Base-by-base conservation (phyloP, 2,329 filamentous ascomycete genomes). In the Colletotrichum agaves region DNA sequence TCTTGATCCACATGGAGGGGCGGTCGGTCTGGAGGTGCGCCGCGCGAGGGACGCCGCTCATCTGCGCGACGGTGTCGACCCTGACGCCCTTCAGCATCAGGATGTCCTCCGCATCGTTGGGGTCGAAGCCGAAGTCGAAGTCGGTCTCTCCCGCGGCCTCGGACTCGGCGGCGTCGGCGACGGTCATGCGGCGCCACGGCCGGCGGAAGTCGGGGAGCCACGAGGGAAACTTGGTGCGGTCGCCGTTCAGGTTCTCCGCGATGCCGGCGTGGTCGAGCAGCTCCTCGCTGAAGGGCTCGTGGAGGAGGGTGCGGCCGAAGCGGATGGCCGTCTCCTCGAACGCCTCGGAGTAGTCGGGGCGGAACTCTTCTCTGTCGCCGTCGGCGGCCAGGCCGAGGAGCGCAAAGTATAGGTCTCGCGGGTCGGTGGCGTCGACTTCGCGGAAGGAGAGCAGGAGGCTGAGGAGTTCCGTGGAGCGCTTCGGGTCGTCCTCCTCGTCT, bases 391-490 rank as follows among this genome's bases (percentile, higher is more conserved):
- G 41, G 46, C 56, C 63, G 21, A 70, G 67, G 23, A 70, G 58
- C 12, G 63, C 63, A 10, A 63, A 70, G 52, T 67, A 66, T 8
- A 62, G 49, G 4, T 71, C 69, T 13, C 69, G 67, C 7, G 69
- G 63, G 47, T 71, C 69, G 8, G 59, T 43, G 17, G 67, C 68
- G 41, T 63, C 61, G 56, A 71, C 68, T 10, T 71, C 68, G 52
- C 69, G 69, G 66, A 69, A 67, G 12, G 66, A 61, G 31, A 67
- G 56, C 5, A 69, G 66, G 4, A 69, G 62, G 12, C 33, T 69
- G 13, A 69, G 66, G 2, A 69, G 66, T 21, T 69, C 66, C 3
- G 66, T 61, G 10, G 62, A 67, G 49, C 55, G 62, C 50, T 66
- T 58, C 19, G 52, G 41, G 44, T 55, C 35, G 0, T 61, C 56